Evolutionary conservation across 2,329 filamentous ascomycete genomes (phyloP).

Genomic region (Sporothrix humicola): DNA sequence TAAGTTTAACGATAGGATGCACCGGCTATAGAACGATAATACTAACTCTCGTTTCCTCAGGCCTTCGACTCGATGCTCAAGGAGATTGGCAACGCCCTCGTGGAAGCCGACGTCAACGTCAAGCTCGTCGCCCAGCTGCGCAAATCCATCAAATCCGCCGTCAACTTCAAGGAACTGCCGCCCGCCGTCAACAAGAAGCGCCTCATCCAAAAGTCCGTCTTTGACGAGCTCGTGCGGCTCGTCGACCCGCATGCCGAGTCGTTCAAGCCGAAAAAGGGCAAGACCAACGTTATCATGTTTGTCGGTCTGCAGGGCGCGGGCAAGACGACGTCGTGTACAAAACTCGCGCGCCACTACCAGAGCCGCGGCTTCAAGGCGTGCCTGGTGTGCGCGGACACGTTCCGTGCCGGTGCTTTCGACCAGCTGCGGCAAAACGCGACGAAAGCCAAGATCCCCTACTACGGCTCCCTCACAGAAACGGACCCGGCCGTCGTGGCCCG

Average conservation of each 20-base stretch:
- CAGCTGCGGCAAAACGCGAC: constrained; percentile 99
- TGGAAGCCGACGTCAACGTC: constrained; percentile 97
- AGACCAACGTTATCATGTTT: constrained; percentile 98
- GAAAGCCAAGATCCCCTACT: constrained; percentile 99
- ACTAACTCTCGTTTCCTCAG: constrained; percentile 50
- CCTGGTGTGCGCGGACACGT: constrained; percentile 96
- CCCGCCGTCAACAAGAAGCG: constrained; percentile 97
- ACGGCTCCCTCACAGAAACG: constrained; percentile 93
- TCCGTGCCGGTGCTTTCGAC: constrained; percentile 97
- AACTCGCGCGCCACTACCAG: constrained; percentile 93
- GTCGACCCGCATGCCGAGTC: constrained; percentile 95
- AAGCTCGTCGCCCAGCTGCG: constrained; percentile 88
- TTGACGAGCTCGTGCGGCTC: constrained; percentile 92
- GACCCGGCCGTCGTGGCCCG: constrained; percentile 90
- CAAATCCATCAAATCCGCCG: constrained; percentile 86
- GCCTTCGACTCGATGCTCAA: constrained; percentile 98
- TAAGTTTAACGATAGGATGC: background rate
- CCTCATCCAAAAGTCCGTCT: constrained; percentile 96
- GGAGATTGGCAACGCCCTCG: constrained; percentile 92
- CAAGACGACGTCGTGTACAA: constrained; percentile 98
- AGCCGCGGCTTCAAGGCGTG: constrained; percentile 91
- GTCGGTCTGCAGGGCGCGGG: constrained; percentile 96
- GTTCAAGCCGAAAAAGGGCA: constrained; percentile 96
- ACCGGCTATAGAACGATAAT: background rate
- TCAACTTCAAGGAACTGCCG: constrained; percentile 94